Evolutionary conservation across 2,329 filamentous ascomycete species (phyloP).

Genomic region (Clonostachys chloroleuca): DNA sequence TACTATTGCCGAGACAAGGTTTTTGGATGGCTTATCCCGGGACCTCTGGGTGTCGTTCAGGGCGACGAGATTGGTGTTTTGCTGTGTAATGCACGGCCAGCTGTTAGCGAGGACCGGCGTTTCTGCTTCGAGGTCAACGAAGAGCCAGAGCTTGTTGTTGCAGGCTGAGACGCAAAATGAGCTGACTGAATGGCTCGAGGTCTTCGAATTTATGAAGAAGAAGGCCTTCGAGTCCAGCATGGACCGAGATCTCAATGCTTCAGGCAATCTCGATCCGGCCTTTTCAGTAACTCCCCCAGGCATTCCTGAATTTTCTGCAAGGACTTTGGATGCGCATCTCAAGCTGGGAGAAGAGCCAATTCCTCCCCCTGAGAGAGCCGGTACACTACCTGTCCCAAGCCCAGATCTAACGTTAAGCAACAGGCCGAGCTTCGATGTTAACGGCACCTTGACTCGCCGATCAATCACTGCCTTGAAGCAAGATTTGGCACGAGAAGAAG

Average conservation of each 20-base stretch:
- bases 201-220: slow-evolving; percentile 92
- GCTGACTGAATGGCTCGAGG: slow-evolving; percentile 89
- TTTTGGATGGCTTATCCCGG: slow-evolving; percentile 90
- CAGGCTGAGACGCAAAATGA: slow-evolving; percentile 91
- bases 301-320: slow-evolving; percentile 86
- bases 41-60: slow-evolving; percentile 82
- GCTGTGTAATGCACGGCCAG: slow-evolving; percentile 87
- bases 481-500: slow-evolving; percentile 57
- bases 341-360: slow-evolving; percentile 42
- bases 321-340: slow-evolving; percentile 62
- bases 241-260: slow-evolving; percentile 36
- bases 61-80: slow-evolving; percentile 95
- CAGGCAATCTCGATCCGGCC: slow-evolving; percentile 61
- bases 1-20: slow-evolving; percentile 95
- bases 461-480: slow-evolving; percentile 49
- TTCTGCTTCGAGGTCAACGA: slow-evolving; percentile 99
- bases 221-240: slow-evolving; percentile 77
- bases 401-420: slow-evolving; percentile 47
- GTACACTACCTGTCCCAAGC: slow-evolving; percentile 60
- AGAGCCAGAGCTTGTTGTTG: slow-evolving; percentile 81
- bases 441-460: slow-evolving; percentile 40
- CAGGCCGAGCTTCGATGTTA: slow-evolving; percentile 71
- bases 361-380: slow-evolving; percentile 49
- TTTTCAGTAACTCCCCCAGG: slow-evolving; percentile 90
- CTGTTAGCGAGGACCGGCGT: slow-evolving; percentile 85